These are phyloP conservation scores for Chloranthus sessilifolius DNA, from an alignment of 164 flowering plant genomes.

Conservation along the genomic window DNA sequence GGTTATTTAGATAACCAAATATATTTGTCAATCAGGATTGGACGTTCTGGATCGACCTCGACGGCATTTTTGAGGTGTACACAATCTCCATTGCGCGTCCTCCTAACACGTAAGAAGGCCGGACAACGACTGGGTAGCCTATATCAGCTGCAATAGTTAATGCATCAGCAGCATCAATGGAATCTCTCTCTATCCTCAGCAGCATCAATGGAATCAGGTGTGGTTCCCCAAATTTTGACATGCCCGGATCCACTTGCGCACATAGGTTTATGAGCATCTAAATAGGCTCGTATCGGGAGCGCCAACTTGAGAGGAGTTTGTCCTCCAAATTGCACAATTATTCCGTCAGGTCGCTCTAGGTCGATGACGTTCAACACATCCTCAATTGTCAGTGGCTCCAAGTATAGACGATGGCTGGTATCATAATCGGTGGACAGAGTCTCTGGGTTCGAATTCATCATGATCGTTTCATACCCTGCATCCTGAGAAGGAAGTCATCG, in stretches of 20 bases:
- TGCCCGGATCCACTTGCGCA: constrained; percentile 57
- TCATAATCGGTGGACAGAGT: constrained; percentile 98
- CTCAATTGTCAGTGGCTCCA: constrained; percentile 93
- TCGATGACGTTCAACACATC: constrained; percentile 83
- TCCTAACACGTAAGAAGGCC: constrained; percentile 89
- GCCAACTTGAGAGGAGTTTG: constrained; percentile 85
- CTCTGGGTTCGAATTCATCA: constrained; percentile 98
- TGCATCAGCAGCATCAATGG: constrained; percentile 75
- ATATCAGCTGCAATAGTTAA: constrained; percentile 63
- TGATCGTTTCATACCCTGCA: constrained; percentile 90
- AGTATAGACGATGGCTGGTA: constrained; percentile 94
- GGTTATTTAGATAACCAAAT: too few relatives aligned
- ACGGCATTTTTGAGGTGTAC: constrained; percentile 76
- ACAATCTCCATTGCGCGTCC: constrained; percentile 98
- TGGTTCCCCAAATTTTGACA: constrained; percentile 84
- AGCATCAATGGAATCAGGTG: constrained; percentile 90
- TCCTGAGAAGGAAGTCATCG: constrained; percentile 37
- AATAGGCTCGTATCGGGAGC: constrained; percentile 66
- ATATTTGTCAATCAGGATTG: constrained; percentile 73
- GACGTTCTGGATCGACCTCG: constrained; percentile 77
- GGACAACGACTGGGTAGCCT: constrained; percentile 84
- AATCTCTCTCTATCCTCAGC: constrained; percentile 89
- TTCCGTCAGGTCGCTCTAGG: constrained; percentile 87
- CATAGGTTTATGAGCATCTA: constrained; percentile 52
- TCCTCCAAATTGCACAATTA: constrained; percentile 90